phyloP scores from a whole-genome alignment of 2,329 filamentous ascomycete species.

The Purpureocillium lavendulum region DNA sequence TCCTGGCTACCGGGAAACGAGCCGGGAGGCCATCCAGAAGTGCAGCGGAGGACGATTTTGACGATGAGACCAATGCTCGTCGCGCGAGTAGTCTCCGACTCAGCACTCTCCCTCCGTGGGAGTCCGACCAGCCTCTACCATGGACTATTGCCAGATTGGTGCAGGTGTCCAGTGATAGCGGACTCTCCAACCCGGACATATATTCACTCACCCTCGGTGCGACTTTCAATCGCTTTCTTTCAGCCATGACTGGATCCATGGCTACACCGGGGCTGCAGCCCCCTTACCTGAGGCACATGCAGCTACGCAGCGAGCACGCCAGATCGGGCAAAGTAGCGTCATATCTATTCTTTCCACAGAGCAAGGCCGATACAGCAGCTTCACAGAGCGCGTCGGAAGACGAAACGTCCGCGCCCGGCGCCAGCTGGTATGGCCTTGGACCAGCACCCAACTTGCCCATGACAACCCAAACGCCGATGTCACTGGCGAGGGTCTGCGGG shows the following conservation, averaged over 20 bases:
- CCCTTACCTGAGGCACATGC: slow-evolving; percentile 20
- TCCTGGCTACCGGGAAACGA: slow-evolving; percentile 40
- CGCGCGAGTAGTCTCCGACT: slow-evolving; percentile 7
- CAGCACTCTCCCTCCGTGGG: slow-evolving; percentile 20
- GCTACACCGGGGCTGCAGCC: slow-evolving; percentile 23
- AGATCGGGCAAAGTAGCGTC: slow-evolving; percentile 27
- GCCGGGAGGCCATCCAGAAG: slow-evolving; percentile 17
- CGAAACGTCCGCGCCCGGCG: too few species aligned
- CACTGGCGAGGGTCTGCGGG: too few species aligned
- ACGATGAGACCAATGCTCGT: slow-evolving; percentile 10
- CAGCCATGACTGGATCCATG: slow-evolving; percentile 26
- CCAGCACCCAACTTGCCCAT: neutral
- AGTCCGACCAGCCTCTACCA: slow-evolving; percentile 23
- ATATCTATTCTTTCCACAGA: slow-evolving; percentile 19
- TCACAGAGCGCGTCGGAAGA: neutral
- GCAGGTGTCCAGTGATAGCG: slow-evolving; percentile 15
- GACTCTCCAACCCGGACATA: slow-evolving; percentile 27
- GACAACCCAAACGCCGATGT: too few species aligned
- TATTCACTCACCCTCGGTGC: slow-evolving; percentile 26
- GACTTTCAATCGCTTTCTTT: slow-evolving; percentile 27
- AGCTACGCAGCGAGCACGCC: slow-evolving; percentile 25
- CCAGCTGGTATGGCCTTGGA: too few species aligned
- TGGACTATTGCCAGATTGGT: slow-evolving; percentile 21
- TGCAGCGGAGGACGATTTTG: slow-evolving; percentile 11
- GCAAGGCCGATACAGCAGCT: neutral